Evolutionary conservation across 495 filamentous ascomycete genomes (phyloP), one percentile per base, ranked within the genome.

Genomic region (Podospora anserina): DNA sequence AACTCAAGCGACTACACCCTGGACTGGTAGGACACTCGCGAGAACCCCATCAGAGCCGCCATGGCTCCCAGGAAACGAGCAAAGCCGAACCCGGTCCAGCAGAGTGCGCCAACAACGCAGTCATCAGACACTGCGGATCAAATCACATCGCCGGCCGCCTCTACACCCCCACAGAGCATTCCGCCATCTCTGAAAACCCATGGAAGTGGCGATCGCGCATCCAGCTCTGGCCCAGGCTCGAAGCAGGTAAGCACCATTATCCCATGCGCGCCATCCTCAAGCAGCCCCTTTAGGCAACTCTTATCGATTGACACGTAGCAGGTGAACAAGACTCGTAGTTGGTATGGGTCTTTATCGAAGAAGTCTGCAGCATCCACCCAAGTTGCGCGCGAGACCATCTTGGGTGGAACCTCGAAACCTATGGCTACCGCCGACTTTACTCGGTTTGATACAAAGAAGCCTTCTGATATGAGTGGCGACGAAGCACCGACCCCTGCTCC

Each of bases 311-410:
- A 74, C 66, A 66, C 18, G 27, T 78, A 68, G 7, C 72, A 84
- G 81, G 72, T 80, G 61, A 85, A 83, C 77, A 88, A 88, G 70
- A 82, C 84, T 11, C 81, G 80, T 44, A 86, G 85, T 61, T 94
- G 87, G 87, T 87, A 87, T 63, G 85, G 85, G 39, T 87, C 85
- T n/a, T 88, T 89, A 89, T 87, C 90, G 27, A 83, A 84, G 74
- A 94, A 94, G 77, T 89, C 91, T 28, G 82, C 84, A 53, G 85
- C 91, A 60, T 88, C 91, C 64, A 92, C 88, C 61, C 86, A 91
- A 78, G 86, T 92, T 76, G 90, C 89, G 66, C 88, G 88, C 76
- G 90, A 94, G 80, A 91, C 88, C 64, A 91, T 93, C 44, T 84
- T 89, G 65, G 90, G 85, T 70, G 80, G 79, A 65, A 83, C 82